Base-by-base conservation (phyloP, 371 early-diverging fungal species). In the Mortierella sp. region DNA sequence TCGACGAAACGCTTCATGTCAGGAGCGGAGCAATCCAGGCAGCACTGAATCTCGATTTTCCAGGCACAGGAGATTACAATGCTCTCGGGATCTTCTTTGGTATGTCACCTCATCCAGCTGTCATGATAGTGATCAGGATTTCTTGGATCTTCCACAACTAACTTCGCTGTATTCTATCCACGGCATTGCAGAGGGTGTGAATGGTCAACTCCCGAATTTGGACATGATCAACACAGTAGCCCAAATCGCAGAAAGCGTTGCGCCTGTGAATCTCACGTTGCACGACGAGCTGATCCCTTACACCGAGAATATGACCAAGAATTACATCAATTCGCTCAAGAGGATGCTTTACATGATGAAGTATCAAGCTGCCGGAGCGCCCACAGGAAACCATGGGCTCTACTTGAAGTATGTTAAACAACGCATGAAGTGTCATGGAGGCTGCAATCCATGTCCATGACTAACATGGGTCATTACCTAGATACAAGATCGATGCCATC, bases 141-240 rank as follows among this genome's bases (percentile, higher is more conserved):
- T 14, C n/a, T n/a, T n/a, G n/a, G n/a, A n/a, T n/a, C n/a, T n/a
- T n/a, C n/a, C n/a, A n/a, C n/a, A n/a, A n/a, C n/a, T n/a, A n/a
- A n/a, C n/a, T n/a, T n/a, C n/a, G n/a, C n/a, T n/a, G n/a, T n/a
- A n/a, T n/a, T n/a, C n/a, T n/a, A n/a, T n/a, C n/a, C n/a, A 43
- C 16, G n/a, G 16, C 5, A 5, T 16, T 16, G 16, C 82, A 90
- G 95, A 92, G 83, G 97, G 98, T 1, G 86, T 94, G 43, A 94
- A 94, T 79, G 98, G 98, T 4, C 96, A 94, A 67, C 84, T 96
- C 54, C 93, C 97, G 14, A 98, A 98, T 74, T 83, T 95, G 28
- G 98, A 98, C 72, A 80, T 96, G 57, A 86, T 96, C 61, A 93
- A 93, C 54, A 68, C 62, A 2, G 31, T 79, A 22, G 45, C 37